A percentile compares a stretch with the other conserved stretches of the same genome.
These are phyloP conservation scores for Bipolaris sorokiniana DNA, from an alignment of 2,329 filamentous ascomycete genomes.

Conservation along the genomic window DNA sequence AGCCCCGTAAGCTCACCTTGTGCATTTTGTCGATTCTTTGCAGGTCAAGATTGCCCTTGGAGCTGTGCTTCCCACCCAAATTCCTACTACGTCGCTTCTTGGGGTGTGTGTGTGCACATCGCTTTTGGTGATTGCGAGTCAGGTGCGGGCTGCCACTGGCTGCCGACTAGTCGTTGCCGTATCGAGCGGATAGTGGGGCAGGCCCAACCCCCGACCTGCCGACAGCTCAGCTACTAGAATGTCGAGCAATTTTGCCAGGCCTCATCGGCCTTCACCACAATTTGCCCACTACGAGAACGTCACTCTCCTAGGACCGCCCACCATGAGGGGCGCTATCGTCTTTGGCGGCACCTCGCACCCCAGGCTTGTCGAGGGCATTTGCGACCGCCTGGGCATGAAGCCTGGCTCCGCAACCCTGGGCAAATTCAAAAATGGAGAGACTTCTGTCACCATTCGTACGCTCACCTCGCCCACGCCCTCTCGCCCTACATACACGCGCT, in stretches of 20 bases:
- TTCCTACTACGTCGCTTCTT: not conserved
- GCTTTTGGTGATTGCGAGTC: conserved; percentile 14
- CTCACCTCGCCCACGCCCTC: conserved; percentile 12
- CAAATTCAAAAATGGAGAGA: conserved; percentile 74
- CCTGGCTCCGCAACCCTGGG: conserved; percentile 66
- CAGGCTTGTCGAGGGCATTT: conserved; percentile 67
- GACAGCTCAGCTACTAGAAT: conserved; percentile 22
- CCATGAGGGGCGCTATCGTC: conserved; percentile 70
- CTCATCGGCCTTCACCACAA: conserved; percentile 24
- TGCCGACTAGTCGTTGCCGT: conserved; percentile 2
- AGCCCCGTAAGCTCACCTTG: not conserved
- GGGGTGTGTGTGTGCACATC: not conserved
- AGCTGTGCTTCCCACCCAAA: not conserved
- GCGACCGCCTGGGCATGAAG: conserved; percentile 67
- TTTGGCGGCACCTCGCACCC: conserved; percentile 72
- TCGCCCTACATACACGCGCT: not conserved
- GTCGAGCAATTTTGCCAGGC: conserved; percentile 34
- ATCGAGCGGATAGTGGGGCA: conserved; percentile 11
- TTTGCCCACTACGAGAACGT: conserved; percentile 39
- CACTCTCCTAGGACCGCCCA: conserved; percentile 46
- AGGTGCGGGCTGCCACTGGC: conserved; percentile 5
- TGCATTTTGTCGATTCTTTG: not conserved
- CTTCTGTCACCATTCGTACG: conserved; percentile 69
- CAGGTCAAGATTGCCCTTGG: not conserved
- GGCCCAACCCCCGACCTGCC: conserved; percentile 11